Percentiles rank a stretch among this genome's conserved stretches.
These are phyloP conservation scores for Turritis glabra DNA, from an alignment of 345 rosid genomes.

Conservation along the genomic window DNA sequence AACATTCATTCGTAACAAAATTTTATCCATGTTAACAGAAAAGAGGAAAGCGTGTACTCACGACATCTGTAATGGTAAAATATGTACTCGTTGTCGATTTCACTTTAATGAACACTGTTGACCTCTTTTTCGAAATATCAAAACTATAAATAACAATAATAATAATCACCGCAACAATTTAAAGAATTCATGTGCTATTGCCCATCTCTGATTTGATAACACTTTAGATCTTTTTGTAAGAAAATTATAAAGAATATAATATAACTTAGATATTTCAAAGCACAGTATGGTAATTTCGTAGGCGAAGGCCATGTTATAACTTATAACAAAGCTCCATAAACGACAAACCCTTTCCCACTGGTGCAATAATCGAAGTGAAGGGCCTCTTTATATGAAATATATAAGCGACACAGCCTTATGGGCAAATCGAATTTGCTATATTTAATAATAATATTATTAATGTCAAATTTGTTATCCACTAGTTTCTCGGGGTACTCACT, in stretches of 20 bases:
- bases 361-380: conserved; percentile 30
- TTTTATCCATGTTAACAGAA: not conserved
- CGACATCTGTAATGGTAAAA: conserved; percentile 3
- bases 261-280: not conserved
- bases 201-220: conserved; percentile 16
- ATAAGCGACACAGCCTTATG: conserved; percentile 35
- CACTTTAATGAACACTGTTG: conserved; percentile 15
- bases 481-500: conserved; percentile 13
- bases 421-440: conserved; percentile 8
- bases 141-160: not conserved
- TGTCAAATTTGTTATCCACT: conserved; percentile 22
- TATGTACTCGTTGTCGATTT: conserved; percentile 5
- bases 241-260: not conserved
- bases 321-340: not conserved
- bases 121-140: conserved; percentile 8
- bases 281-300: conserved; percentile 15
- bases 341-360: conserved; percentile 22
- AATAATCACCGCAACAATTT: conserved; percentile 25
- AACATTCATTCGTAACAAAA: conserved; percentile 1
- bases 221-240: not conserved
- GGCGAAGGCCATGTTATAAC: conserved; percentile 6
- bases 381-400: not conserved
- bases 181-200: conserved; percentile 39
- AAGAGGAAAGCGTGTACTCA: conserved; percentile 7
- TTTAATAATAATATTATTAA: not conserved